Base-by-base conservation (phyloP, 345 rosid genomes). In the Murraya koenigii region DNA sequence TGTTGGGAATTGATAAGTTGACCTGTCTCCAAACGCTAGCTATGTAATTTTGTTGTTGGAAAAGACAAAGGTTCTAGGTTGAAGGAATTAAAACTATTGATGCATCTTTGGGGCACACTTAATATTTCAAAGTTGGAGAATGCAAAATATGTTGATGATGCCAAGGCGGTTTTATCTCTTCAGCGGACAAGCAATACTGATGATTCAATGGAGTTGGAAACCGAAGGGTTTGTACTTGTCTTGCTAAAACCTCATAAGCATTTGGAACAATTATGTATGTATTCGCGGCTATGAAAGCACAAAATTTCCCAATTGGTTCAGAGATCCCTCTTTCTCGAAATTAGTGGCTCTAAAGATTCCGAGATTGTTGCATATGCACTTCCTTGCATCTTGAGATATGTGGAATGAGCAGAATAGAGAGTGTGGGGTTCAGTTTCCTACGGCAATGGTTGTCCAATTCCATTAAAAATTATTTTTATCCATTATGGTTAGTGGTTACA, bases 251-350 rank as follows among this genome's bases (percentile, higher is more conserved):
- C 78, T 74, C 74, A 67, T n/a, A 20, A 19, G 32, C 44, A 66
- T 4, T 11, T 79, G 17, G 32, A 30, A 30, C 32, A 30, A 30
- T 30, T 11, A 67, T 10, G 54, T 11, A 67, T 10, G 54, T 30
- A 23, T 55, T 79, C 22, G 41, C 32, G 3, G 77, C 32, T n/a
- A n/a, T n/a, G n/a, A n/a, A n/a, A n/a, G n/a, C n/a, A n/a, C n/a
- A n/a, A n/a, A n/a, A n/a, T n/a, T n/a, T n/a, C n/a, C n/a, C n/a
- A n/a, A n/a, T n/a, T n/a, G n/a, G n/a, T n/a, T n/a, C n/a, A 30
- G 73, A 26, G 81, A 79, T 79, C 71, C 71, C 33, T 66, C 77
- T 4, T 66, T 79, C 67, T 54, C 44, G 25, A 65, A 58, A 36
- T 17, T 79, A 26, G 77, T 20, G 59, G 25, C 25, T 13, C 47